Percentiles rank a stretch among this genome's conserved stretches.
These are phyloP conservation scores for Trichoderma sp. DNA, from an alignment of 2,329 filamentous ascomycete species.

Conservation along the genomic window DNA sequence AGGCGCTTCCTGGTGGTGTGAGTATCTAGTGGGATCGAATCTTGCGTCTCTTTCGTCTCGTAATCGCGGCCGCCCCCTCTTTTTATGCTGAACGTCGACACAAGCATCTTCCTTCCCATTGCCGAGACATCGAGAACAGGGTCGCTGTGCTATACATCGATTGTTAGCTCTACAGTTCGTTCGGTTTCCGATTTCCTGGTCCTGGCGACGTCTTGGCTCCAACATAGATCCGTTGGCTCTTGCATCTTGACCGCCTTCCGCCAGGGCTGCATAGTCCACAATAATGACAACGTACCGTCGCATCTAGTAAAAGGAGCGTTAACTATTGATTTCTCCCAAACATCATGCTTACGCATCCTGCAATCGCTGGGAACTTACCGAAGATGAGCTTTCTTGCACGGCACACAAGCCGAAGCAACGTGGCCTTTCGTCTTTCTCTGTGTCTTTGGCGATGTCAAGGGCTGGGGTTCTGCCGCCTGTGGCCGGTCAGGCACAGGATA, in stretches of 20 bases:
- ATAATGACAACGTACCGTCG: constrained; percentile 58
- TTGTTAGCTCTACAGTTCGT: constrained; percentile 39
- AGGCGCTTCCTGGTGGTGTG: constrained; percentile 49
- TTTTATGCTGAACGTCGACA: constrained; percentile 84
- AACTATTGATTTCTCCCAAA: not conserved
- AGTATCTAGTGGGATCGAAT: constrained; percentile 55
- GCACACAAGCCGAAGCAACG: constrained; percentile 81
- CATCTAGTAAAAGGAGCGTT: constrained; percentile 48
- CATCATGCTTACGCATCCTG: not conserved
- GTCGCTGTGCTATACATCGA: constrained; percentile 63
- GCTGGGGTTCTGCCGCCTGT: constrained; percentile 48
- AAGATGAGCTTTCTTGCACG: constrained; percentile 82
- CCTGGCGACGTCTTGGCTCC: not conserved
- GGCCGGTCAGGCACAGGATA: constrained; percentile 39
- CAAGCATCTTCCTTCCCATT: constrained; percentile 81
- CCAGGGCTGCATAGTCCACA: not conserved
- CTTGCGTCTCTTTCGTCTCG: constrained; percentile 69
- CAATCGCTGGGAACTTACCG: constrained; percentile 48
- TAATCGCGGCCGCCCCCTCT: constrained; percentile 74
- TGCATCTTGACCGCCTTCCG: not conserved
- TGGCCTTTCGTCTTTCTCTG: constrained; percentile 75
- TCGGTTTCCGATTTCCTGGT: not conserved
- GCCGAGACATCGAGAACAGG: constrained; percentile 74
- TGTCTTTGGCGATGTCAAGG: constrained; percentile 60
- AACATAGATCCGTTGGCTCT: not conserved